Evolutionary conservation across 2,329 filamentous ascomycete species (phyloP), one percentile per base, ranked within the genome.

Genomic region (Microthyrium microscopicum): DNA sequence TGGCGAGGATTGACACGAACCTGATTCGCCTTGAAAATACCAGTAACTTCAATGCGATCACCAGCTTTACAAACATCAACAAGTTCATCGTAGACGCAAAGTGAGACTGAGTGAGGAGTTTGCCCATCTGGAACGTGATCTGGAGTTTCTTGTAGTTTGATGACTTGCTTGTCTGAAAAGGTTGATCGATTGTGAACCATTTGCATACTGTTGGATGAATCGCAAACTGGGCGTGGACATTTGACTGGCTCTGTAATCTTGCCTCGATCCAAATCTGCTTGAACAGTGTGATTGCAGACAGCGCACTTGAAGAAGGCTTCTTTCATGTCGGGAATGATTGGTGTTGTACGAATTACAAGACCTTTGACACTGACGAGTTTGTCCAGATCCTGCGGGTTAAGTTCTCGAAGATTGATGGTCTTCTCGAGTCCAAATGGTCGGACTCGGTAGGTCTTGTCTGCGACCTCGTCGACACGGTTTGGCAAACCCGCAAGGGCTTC

Each of bases 251-350:
- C 89, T 16, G 82, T 77, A 47, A 98, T 98, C 60, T 87, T 89
- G 54, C 91, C 89, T 48, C 89, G 78, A 51, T 98, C 89, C 47
- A 98, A 78, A 36, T 84, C 79, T 35, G 94, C 83, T 41, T 79
- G 81, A 40, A 92, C 73, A 4, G 81, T 87, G 56, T 94, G 83
- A 47, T 84, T 83, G 58, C 89, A 98, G 18, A 87, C 73, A 38
- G 83, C 81, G 59, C 89, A 98, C 41, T 82, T 79, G 70, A 98
- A 98, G 60, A 93, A 94, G 1, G 89, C 89, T 63, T 93, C 82
- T 58, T 91, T 94, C 91, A 98, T 98, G 47, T 98, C 89, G 1
- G 89, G 89, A 42, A 98, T 95, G 42, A 98, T 81, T 1, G 89
- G 84, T 0, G 89, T 95, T 3, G 89, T 80, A 40, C 89, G 76